Percentiles rank a stretch among this genome's conserved stretches.
These are phyloP conservation scores for Chamaecyparis obtusa DNA, from an alignment of 75 land plant genomes.

Conservation along the genomic window DNA sequence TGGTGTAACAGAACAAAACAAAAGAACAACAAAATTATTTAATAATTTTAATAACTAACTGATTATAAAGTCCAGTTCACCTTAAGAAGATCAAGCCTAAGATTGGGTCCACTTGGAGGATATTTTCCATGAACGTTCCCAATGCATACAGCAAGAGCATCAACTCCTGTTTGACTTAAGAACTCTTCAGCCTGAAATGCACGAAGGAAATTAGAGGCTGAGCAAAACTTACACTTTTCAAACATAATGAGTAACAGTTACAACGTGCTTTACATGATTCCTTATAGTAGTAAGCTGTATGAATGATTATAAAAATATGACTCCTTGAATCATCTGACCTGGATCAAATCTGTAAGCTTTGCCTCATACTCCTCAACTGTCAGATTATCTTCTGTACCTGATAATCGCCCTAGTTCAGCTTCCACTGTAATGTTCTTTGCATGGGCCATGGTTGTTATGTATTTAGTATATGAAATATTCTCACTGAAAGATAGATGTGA, in stretches of 20 bases:
- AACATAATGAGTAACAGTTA: background rate
- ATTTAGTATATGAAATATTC: slow-evolving; percentile 67
- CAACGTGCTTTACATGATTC: slow-evolving; percentile 1
- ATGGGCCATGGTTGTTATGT: slow-evolving; percentile 65
- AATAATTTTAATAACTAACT: background rate
- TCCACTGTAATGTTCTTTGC: slow-evolving; percentile 71
- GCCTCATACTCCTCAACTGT: slow-evolving; percentile 97
- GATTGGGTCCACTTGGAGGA: slow-evolving; percentile 84
- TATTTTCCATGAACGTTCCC: slow-evolving; percentile 99
- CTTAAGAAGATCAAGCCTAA: slow-evolving; percentile 90
- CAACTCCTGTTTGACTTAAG: slow-evolving; percentile 76
- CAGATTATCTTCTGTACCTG: slow-evolving; percentile 95
- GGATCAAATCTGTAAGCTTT: slow-evolving; percentile 71
- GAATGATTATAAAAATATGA: background rate
- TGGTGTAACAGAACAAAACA: background rate
- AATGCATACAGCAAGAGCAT: slow-evolving; percentile 97
- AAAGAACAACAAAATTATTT: background rate
- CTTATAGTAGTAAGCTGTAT: background rate
- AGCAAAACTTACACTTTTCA: background rate
- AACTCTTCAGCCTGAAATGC: slow-evolving; percentile 76
- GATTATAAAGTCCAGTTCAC: slow-evolving; percentile 27
- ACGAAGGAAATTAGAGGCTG: background rate
- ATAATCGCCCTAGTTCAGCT: slow-evolving; percentile 93
- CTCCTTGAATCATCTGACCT: slow-evolving; percentile 37
- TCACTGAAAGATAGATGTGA: slow-evolving; percentile 85